Evolutionary conservation across 805 yeast genomes (phyloP), one percentile per base, ranked within the genome.

Genomic region (Jamesozyma spencerorum): DNA sequence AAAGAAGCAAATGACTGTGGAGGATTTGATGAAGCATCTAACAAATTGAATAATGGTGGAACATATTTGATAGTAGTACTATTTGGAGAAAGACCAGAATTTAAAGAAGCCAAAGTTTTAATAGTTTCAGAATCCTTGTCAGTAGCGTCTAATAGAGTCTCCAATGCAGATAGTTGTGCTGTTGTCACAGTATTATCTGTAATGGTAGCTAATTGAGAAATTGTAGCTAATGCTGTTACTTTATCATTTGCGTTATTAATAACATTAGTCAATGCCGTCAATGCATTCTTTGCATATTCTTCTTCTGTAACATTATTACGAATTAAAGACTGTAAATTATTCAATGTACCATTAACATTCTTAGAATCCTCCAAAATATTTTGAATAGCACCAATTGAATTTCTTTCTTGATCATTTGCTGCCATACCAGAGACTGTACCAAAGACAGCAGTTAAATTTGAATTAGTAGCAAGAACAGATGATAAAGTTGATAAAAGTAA

Each of bases 21-120:
- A 12, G 60, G 49, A 44, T 55, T 40, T 8, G 40, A 41, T 4
- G 63, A 54, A 6, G 53, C 44, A 29, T 31, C 34, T 18, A 60
- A 20, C 34, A 61, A 40, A 3, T 40, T 22, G 41, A 54, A 53
- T 24, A 56, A 40, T 5, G 46, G 43, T 27, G 57, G 55, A 22
- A 54, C 37, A 36, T 53, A 53, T 31, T 44, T 27, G 17, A 51
- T 47, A 2, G 57, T 37, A 12, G 49, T 22, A 28, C 48, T 40
- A 14, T 47, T 43, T 10, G 48, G 42, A 17, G 47, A 39, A 28
- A 56, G 22, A 24, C 47, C 50, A 3, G 44, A 10, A 18, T 50
- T 43, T 38, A 56, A 38, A 5, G n/a, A 5, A n/a, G 33, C 22
- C 5, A 46, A 14, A 12, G 34, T 38, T 3, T 42, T 40, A 31